Evolutionary conservation across 2,329 filamentous ascomycete genomes (phyloP), one percentile per base, ranked within the genome.

Genomic region (Microdochium bolleyi): DNA sequence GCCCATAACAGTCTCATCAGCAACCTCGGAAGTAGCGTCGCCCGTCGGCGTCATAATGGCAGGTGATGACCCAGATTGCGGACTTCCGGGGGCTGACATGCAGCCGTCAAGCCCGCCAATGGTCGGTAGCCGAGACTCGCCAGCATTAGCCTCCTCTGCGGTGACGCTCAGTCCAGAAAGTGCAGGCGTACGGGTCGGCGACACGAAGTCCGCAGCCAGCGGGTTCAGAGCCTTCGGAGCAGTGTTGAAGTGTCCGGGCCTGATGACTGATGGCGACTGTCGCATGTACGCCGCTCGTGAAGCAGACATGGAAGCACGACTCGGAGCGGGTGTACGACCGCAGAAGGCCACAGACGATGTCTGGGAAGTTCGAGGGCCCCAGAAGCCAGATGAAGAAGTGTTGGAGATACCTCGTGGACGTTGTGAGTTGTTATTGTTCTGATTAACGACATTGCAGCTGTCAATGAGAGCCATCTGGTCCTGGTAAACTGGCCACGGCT

Each of bases 401-500:
- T 11, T 7, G 13, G 10, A 24, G 5, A 11, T 38, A 11, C 27
- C 27, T 30, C 27, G 27, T 30, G 5, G 27, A 30, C 27, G 27
- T 11, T 5, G 27, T 11, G 27, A 11, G 27, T 30, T 11, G 27
- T 30, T 30, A 5, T 30, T 30, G 27, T 30, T 27, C 50, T 30
- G 27, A 5, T 30, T 30, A 30, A 11, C 5, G 27, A 30, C 30
- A 34, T 51, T 51, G 50, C 11, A 11, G 27, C 27, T 30, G 27
- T 30, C 27, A 11, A 30, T 21, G 30, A 21, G 30, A 22, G 38
- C 19, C 54, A 60, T 54, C 2, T 24, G 24, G 44, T 61, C 59
- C 21, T 22, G 54, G 38, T 61, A 61, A 2, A 34, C n/a, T 1
- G 59, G 59, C 30, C 60, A 61, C 9, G 60, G 58, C 46, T 60